Evolutionary conservation across 1,284 basidiomycete genomes (phyloP).

Genomic region (Schizopora paradoxa): DNA sequence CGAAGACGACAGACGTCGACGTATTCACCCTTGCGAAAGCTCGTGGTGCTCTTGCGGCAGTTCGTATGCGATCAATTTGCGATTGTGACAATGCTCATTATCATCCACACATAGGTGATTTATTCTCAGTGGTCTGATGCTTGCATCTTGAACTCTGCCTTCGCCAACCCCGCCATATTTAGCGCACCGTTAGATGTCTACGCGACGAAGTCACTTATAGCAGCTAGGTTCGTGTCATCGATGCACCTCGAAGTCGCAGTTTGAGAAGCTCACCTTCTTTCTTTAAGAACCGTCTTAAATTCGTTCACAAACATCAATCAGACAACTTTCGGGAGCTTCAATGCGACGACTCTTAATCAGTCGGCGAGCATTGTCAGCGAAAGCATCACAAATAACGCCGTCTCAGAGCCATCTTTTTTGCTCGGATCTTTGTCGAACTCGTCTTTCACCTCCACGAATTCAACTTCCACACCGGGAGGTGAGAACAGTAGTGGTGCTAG

Average conservation of each 20-base stretch:
- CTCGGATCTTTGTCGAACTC: conserved; percentile 62
- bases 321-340: conserved; percentile 50
- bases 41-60: conserved; percentile 73
- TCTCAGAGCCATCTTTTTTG: conserved; percentile 51
- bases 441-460: no score
- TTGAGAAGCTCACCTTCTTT: no score
- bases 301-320: conserved; percentile 38
- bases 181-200: conserved; percentile 80
- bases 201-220: conserved; percentile 47
- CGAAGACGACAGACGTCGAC: conserved; percentile 54
- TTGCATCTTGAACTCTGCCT: conserved; percentile 71
- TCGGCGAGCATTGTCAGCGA: conserved; percentile 44
- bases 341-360: conserved; percentile 52
- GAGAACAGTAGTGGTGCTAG: no score
- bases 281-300: conserved; percentile 16
- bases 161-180: conserved; percentile 58
- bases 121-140: conserved; percentile 67
- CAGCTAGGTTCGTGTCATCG: conserved; percentile 33
- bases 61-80: conserved; percentile 31
- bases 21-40: conserved; percentile 77
- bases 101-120: conserved; percentile 47
- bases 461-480: no score
- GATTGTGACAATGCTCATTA: background rate
- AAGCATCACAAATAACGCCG: conserved; percentile 39
- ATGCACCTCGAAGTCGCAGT: background rate